Conservation (phyloP, 495 filamentous ascomycete species). For the Podospora fimiseda region DNA sequence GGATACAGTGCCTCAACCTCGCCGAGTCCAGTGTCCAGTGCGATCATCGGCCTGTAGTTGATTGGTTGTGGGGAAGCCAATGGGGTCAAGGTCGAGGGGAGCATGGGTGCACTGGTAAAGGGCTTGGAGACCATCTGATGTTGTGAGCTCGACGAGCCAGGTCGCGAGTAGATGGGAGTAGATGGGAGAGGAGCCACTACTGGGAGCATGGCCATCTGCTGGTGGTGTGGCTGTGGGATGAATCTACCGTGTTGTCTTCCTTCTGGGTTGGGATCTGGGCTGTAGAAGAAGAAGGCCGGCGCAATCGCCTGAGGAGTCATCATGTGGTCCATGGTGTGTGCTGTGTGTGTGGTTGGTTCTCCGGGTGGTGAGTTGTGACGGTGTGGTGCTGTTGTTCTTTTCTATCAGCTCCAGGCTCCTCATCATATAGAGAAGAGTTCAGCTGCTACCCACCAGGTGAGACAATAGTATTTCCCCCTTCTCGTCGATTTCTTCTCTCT, state of each 20-base stretch:
- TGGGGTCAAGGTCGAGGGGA: constrained; percentile 60
- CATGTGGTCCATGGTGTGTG: constrained; percentile 37
- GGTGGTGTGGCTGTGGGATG: constrained; percentile 61
- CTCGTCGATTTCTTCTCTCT: constrained; percentile 8
- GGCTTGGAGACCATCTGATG: constrained; percentile 56
- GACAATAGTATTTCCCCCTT: not conserved
- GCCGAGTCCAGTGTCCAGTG: constrained; percentile 73
- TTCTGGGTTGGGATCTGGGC: constrained; percentile 67
- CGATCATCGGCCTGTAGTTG: constrained; percentile 62
- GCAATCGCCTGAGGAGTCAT: constrained; percentile 55
- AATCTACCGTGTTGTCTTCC: constrained; percentile 77
- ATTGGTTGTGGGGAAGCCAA: constrained; percentile 73
- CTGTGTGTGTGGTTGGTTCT: constrained; percentile 13
- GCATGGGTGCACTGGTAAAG: constrained; percentile 42
- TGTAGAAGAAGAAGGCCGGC: constrained; percentile 90
- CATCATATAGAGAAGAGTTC: too few species aligned
- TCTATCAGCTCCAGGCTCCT: not conserved
- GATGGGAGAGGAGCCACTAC: constrained; percentile 51
- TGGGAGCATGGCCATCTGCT: constrained; percentile 47
- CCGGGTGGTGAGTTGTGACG: not conserved
- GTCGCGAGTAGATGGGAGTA: constrained; percentile 68
- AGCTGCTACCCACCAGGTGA: constrained; percentile 23
- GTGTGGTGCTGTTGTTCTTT: constrained; percentile 4
- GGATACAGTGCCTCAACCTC: constrained; percentile 64
- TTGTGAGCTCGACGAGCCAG: constrained; percentile 56